Base-by-base conservation (phyloP, 257 asterid genomes). In the Haberlea rhodopensis region DNA sequence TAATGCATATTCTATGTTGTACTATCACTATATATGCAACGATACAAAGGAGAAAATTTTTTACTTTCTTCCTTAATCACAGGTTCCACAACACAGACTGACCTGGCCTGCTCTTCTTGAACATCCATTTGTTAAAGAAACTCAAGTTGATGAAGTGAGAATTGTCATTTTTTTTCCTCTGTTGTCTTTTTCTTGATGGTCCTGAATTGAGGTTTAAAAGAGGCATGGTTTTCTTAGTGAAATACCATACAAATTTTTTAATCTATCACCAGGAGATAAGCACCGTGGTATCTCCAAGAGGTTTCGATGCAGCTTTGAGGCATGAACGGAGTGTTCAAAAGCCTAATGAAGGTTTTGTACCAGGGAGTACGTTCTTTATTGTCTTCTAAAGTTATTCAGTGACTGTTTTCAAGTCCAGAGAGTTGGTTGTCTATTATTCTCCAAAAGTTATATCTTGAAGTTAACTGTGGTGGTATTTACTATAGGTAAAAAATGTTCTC, bases 21-120 rank as follows among this genome's bases (percentile, higher is more conserved):
- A n/a, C n/a, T n/a, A n/a, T n/a, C n/a, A n/a, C n/a, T n/a, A n/a
- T n/a, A n/a, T n/a, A n/a, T n/a, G n/a, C n/a, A n/a, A n/a, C n/a
- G n/a, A n/a, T n/a, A n/a, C n/a, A n/a, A n/a, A n/a, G n/a, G n/a
- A n/a, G n/a, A n/a, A n/a, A n/a, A n/a, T n/a, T n/a, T 66, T 62
- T 65, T 68, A 43, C 62, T 67, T 57, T 24, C 53, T 73, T 64
- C 65, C 69, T 60, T 24, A 60, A 53, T 52, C 71, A 32, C 81
- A 94, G 99, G 87, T 76, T 75, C 99, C 99, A 0, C 99, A 90
- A 67, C 78, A 73, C 72, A 87, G 99, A 83, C 79, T 94, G 71
- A 76, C 89, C n/a, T 94, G 99, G 99, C 99, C 97, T 65, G 86
- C 92, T 72, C 99, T 94, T 80, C 94, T 94, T 67, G 96, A 90